phyloP scores from a whole-genome alignment of 331 rosid species.

The Malus hybrid region DNA sequence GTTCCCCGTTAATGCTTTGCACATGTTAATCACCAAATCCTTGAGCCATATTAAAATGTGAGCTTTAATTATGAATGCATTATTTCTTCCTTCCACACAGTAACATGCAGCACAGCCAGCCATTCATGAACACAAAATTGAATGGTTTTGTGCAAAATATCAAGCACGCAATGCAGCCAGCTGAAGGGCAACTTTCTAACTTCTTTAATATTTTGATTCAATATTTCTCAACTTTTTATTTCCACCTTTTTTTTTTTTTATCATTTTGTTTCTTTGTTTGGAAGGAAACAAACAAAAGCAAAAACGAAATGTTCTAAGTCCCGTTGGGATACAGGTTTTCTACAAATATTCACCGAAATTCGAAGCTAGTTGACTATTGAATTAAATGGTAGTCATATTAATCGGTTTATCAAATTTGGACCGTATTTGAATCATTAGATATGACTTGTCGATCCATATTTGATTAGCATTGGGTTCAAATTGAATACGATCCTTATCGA shows the following conservation, averaged over 20 bases:
- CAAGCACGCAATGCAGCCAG: background rate
- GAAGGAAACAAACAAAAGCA: too few species aligned
- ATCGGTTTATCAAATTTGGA: too few species aligned
- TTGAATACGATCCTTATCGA: too few species aligned
- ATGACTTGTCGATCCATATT: too few species aligned
- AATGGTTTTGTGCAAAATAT: background rate
- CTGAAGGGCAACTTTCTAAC: constrained; percentile 20
- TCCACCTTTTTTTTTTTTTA: background rate
- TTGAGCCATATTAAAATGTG: background rate
- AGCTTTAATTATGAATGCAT: background rate
- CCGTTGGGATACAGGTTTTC: too few species aligned
- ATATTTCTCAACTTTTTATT: background rate
- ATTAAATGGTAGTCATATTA: too few species aligned
- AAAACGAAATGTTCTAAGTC: too few species aligned
- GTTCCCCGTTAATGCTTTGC: background rate
- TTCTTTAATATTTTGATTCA: background rate
- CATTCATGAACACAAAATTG: background rate
- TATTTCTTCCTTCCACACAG: background rate
- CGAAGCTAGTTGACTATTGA: too few species aligned
- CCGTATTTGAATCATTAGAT: too few species aligned
- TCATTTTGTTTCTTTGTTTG: background rate
- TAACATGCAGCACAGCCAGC: background rate
- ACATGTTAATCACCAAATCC: background rate
- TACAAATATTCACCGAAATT: too few species aligned
- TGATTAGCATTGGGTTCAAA: too few species aligned